Conservation (phyloP, 2,329 filamentous ascomycete genomes). For the Cercospora sp. region DNA sequence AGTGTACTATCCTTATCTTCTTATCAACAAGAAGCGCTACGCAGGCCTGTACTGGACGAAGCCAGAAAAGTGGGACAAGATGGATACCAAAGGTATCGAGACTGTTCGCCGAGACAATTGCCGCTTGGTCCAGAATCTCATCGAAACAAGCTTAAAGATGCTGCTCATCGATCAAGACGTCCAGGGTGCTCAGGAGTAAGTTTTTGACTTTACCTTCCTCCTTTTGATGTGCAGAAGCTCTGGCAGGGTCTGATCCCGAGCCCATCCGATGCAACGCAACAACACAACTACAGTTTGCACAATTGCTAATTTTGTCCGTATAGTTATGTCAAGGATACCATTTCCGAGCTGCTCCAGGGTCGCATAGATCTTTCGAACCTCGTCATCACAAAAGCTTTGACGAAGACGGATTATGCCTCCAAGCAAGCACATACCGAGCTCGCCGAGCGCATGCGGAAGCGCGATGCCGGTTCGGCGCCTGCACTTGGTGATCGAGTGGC, state of each 20-base stretch:
- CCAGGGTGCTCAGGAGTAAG: constrained; percentile 88
- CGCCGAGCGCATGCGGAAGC: constrained; percentile 93
- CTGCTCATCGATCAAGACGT: constrained; percentile 92
- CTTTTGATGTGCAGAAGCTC: not conserved
- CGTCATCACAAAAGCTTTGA: constrained; percentile 95
- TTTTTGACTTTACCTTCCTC: constrained; percentile 26
- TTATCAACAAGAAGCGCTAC: constrained; percentile 99
- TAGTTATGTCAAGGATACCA: constrained; percentile 94
- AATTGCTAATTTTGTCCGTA: constrained; percentile 41
- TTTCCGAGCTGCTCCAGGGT: constrained; percentile 92
- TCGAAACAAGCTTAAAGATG: constrained; percentile 94
- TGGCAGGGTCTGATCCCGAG: constrained; percentile 1
- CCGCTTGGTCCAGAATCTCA: constrained; percentile 90
- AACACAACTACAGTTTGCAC: not conserved
- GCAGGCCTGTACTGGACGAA: constrained; percentile 98
- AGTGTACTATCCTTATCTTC: constrained; percentile 94
- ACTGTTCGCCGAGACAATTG: constrained; percentile 97
- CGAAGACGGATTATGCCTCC: constrained; percentile 83
- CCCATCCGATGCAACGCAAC: constrained; percentile 16
- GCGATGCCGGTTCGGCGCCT: constrained; percentile 90
- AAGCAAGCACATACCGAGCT: constrained; percentile 97
- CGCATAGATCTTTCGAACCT: constrained; percentile 99
- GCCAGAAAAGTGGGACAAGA: constrained; percentile 94
- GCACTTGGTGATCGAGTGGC: constrained; percentile 92
- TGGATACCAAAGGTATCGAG: constrained; percentile 99